Conservation (phyloP, 192 early-diverging fungal species). For the Linnemannia hyalina region DNA sequence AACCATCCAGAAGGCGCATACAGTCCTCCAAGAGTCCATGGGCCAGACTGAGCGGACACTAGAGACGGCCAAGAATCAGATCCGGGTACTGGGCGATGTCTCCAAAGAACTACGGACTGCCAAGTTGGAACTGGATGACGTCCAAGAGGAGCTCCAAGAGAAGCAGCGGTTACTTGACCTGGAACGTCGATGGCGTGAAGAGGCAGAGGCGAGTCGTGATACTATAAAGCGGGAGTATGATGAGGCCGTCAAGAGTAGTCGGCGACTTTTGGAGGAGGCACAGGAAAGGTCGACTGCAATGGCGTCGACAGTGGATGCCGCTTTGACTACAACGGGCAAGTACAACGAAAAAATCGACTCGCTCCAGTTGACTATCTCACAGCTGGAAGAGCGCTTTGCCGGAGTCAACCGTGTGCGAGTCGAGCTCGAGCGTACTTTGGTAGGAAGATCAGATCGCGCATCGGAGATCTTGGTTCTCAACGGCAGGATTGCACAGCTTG, state of each 20-base stretch:
- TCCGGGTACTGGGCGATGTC: conserved; percentile 12
- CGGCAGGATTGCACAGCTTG: not conserved
- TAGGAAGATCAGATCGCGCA: not conserved
- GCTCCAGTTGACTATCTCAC: not conserved
- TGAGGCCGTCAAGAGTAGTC: not conserved
- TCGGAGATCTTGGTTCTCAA: not conserved
- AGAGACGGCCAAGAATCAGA: conserved; percentile 11
- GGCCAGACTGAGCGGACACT: not conserved
- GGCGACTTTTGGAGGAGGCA: not conserved
- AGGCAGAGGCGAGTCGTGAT: conserved; percentile 28
- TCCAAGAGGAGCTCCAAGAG: conserved; percentile 34
- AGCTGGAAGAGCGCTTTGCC: not conserved
- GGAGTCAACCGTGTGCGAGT: conserved; percentile 1
- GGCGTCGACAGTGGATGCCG: not conserved
- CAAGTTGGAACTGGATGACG: conserved; percentile 25
- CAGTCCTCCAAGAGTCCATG: conserved; percentile 12
- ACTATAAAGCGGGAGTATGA: conserved; percentile 16
- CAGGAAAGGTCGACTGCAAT: not conserved
- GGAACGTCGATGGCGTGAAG: conserved; percentile 35
- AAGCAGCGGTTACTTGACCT: conserved; percentile 28
- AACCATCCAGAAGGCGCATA: not conserved
- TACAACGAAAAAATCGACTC: not conserved
- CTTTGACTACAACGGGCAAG: not conserved
- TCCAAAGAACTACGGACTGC: not conserved
- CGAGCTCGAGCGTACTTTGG: not conserved